Conservation (phyloP, 1,284 basidiomycete species). For the Fomitiporia mediterranea region DNA sequence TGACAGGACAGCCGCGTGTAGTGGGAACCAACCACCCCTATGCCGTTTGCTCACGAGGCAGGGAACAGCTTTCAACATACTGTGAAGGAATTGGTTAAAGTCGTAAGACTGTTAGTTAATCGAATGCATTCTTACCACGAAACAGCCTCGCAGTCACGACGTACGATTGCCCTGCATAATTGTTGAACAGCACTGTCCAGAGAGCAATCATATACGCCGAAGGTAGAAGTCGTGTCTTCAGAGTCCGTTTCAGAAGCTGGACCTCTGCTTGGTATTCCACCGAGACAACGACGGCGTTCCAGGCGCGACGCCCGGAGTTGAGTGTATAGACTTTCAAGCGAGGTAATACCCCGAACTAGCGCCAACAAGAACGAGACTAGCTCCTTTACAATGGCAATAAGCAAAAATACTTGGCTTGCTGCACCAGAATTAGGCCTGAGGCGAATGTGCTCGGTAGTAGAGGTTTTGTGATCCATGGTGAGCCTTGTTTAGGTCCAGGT, state of each 20-base stretch:
- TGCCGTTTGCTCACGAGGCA: constrained; percentile 1
- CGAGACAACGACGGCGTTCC: neutral
- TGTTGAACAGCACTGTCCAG: neutral
- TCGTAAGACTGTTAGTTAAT: neutral
- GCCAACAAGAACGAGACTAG: neutral
- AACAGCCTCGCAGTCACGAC: neutral
- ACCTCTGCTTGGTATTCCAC: neutral
- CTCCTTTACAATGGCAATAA: neutral
- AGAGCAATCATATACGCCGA: neutral
- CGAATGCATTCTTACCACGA: neutral
- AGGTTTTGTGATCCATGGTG: too few species aligned
- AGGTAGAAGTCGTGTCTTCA: neutral
- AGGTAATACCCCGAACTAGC: neutral
- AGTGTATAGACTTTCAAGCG: neutral
- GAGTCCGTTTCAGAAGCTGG: too few species aligned
- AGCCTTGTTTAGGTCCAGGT: too few species aligned
- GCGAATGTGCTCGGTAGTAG: too few species aligned
- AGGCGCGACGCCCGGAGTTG: neutral
- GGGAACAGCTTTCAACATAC: neutral
- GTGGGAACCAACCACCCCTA: constrained; percentile 2
- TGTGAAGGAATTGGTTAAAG: neutral
- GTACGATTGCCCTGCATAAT: neutral
- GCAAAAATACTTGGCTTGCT: neutral
- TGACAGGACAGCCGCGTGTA: constrained; percentile 15
- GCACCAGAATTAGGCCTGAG: neutral